Base-by-base conservation (phyloP, 148 eudicot species). In the Vaccinium macrocarpon region DNA sequence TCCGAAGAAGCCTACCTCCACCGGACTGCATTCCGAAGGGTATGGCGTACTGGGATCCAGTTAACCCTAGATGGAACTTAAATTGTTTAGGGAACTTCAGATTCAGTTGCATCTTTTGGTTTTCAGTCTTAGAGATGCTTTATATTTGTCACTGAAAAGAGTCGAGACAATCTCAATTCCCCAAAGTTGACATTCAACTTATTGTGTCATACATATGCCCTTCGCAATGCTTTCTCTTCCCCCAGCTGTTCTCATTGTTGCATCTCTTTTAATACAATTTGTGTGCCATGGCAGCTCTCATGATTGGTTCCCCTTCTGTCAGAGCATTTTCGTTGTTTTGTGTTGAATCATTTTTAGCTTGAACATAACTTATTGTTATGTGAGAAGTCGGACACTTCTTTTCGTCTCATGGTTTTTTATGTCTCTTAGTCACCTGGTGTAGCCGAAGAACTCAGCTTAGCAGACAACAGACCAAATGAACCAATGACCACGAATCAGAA, bases 401-500 rank as follows among this genome's bases (percentile, higher is more conserved):
- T n/a, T 53, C 2, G 12, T 76, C 18, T 81, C 27, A 8, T 80
- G 56, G n/a, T 76, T 78, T 52, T 81, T 72, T 81, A 57, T 76
- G 56, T 86, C 50, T 74, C 59, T 27, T 56, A 91, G 94, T 82
- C 87, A 9, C 80, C 86, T 70, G 62, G 64, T 61, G 81, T 79
- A 73, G 86, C 76, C 15, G 87, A 68, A 55, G 80, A 32, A 82
- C 76, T 68, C 83, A 84, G 82, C n/a, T 42, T 16, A 66, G 84
- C 84, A 29, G 90, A 77, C 55, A 85, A 78, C 46, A 78, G 51
- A 78, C 50, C 83, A 68, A 85, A 89, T 85, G 78, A 57, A 78
- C 55, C 48, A 56, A 79, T 83, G 51, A 52, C 56, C 21, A 38
- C 25, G 46, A 79, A 52, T 85, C 86, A 87, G 46, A 84, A 46